Evolutionary conservation across 2,329 filamentous ascomycete species (phyloP).

Genomic region (Sarocladiaceae sp.): DNA sequence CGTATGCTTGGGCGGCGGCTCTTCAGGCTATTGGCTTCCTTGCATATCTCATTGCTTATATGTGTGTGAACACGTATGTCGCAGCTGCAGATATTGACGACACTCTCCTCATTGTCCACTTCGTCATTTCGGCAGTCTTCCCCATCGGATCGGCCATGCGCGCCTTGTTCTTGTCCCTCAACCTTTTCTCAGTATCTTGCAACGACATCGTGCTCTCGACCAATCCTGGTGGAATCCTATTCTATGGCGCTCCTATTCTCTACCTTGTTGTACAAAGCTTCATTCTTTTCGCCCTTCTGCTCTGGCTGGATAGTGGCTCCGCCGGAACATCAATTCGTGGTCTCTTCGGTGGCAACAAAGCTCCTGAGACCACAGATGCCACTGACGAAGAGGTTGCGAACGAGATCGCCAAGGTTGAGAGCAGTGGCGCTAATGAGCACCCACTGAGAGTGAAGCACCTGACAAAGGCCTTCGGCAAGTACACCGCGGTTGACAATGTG

Average conservation of each 20-base stretch:
- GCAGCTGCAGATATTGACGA: conserved; percentile 56
- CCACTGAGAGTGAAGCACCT: conserved; percentile 77
- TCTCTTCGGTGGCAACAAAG: conserved; percentile 28
- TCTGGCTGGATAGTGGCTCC: conserved; percentile 78
- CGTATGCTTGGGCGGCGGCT: conserved; percentile 79
- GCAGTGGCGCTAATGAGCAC: conserved; percentile 37
- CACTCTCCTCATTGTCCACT: conserved; percentile 67
- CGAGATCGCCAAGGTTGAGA: conserved; percentile 60
- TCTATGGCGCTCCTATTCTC: conserved; percentile 80
- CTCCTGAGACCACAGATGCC: conserved; percentile 16
- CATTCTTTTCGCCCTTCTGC: conserved; percentile 64
- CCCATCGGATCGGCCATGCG: conserved; percentile 74
- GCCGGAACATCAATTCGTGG: conserved; percentile 48
- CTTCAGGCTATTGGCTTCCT: conserved; percentile 70
- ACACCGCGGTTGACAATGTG: conserved; percentile 81
- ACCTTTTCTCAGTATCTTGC: conserved; percentile 80
- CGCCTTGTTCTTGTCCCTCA: conserved; percentile 72
- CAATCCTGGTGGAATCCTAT: conserved; percentile 65
- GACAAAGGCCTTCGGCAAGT: conserved; percentile 72
- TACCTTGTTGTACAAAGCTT: conserved; percentile 75
- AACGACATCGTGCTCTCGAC: conserved; percentile 56
- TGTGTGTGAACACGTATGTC: conserved; percentile 72
- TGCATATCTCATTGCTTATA: conserved; percentile 67
- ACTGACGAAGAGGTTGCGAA: conserved; percentile 58
- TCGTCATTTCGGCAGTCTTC: conserved; percentile 67